phyloP scores from a whole-genome alignment of 768 basidiomycete genomes.

The Mrakia hoshinonis region DNA sequence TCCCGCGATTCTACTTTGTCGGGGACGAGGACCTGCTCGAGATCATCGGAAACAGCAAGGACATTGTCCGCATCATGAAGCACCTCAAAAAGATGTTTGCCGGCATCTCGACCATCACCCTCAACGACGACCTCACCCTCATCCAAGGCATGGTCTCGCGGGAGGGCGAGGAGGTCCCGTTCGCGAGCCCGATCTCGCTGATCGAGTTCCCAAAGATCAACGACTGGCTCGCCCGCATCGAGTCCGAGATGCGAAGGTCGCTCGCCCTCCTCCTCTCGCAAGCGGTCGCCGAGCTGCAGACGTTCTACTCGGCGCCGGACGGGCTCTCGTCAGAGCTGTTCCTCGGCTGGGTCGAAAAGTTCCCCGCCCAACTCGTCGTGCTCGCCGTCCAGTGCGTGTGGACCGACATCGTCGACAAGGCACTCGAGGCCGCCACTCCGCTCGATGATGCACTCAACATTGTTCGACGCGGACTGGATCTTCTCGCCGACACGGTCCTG shows the following conservation, averaged over 20 bases:
- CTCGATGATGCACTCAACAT: constrained; percentile 64
- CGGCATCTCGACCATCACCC: constrained; percentile 76
- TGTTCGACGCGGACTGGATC: constrained; percentile 72
- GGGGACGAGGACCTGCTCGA: constrained; percentile 97
- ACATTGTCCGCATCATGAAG: constrained; percentile 95
- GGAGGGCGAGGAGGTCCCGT: constrained; percentile 87
- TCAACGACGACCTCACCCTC: constrained; percentile 78
- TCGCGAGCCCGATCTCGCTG: constrained; percentile 70
- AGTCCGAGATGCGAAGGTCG: constrained; percentile 84
- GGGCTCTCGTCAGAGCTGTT: constrained; percentile 58
- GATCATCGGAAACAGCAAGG: constrained; percentile 99
- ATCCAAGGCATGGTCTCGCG: constrained; percentile 91
- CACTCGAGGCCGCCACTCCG: constrained; percentile 51
- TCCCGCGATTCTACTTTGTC: constrained; percentile 99
- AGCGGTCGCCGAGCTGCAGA: constrained; percentile 67
- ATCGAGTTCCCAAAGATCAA: constrained; percentile 97
- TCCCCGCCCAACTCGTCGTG: constrained; percentile 91
- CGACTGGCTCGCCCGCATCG: constrained; percentile 89
- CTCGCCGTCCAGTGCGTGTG: constrained; percentile 91
- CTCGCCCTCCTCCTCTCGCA: constrained; percentile 72
- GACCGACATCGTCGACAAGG: constrained; percentile 72
- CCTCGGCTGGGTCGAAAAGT: constrained; percentile 84
- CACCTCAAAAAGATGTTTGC: constrained; percentile 99
- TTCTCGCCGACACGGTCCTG: constrained; percentile 93
- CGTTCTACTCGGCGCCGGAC: constrained; percentile 63